These are phyloP conservation scores for Neonectria coccinea DNA, from an alignment of 2,329 filamentous ascomycete genomes.

Conservation along the genomic window DNA sequence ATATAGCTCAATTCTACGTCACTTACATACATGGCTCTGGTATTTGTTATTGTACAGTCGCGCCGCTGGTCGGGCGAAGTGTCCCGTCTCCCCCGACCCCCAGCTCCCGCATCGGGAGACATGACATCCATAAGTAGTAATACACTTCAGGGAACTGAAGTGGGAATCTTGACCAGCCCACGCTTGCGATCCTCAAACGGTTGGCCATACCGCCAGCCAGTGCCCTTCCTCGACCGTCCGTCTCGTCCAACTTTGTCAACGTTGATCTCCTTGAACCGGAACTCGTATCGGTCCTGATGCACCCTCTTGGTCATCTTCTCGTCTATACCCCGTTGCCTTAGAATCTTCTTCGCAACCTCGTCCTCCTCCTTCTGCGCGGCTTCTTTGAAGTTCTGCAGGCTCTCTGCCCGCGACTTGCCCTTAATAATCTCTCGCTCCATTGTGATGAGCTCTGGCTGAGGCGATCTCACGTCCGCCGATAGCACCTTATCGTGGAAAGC, in stretches of 20 bases:
- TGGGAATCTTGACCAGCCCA: slow-evolving; percentile 76
- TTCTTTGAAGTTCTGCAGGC: slow-evolving; percentile 55
- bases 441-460: slow-evolving; percentile 70
- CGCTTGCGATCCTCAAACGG: slow-evolving; percentile 72
- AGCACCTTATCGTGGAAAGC: slow-evolving; percentile 72
- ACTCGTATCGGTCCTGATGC: slow-evolving; percentile 59
- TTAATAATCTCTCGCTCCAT: slow-evolving; percentile 63
- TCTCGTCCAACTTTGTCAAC: slow-evolving; percentile 66
- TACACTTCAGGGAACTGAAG: slow-evolving; percentile 63
- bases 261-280: slow-evolving; percentile 70
- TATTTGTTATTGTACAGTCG: slow-evolving; percentile 46
- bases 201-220: slow-evolving; percentile 73
- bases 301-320: slow-evolving; percentile 55
- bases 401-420: slow-evolving; percentile 53
- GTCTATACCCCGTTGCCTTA: slow-evolving; percentile 50
- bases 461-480: slow-evolving; percentile 70
- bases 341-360: slow-evolving; percentile 50
- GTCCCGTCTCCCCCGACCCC: slow-evolving; percentile 15
- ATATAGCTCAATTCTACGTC: slow-evolving; percentile 19
- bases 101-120: slow-evolving; percentile 15
- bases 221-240: slow-evolving; percentile 63
- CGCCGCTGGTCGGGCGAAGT: slow-evolving; percentile 29
- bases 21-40: slow-evolving; percentile 40
- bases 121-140: slow-evolving; percentile 34
- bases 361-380: slow-evolving; percentile 59